phyloP scores from a whole-genome alignment of 139 green algal species.

The Chlamydomonas schloesseri region DNA sequence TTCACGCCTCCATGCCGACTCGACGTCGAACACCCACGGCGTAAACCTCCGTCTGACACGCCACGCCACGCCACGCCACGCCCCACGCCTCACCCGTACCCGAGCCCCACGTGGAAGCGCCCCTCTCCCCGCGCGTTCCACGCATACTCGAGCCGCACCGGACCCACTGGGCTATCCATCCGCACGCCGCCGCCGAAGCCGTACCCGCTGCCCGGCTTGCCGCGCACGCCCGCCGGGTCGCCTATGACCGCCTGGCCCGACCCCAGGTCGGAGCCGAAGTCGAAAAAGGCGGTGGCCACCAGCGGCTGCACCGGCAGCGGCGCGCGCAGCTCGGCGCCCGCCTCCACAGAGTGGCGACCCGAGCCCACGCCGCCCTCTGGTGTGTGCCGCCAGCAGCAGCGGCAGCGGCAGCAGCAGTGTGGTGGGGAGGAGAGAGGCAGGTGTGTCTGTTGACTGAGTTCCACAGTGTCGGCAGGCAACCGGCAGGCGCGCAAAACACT shows the following conservation, averaged over 20 bases:
- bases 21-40: too few species aligned
- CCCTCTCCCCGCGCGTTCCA: constrained; percentile 84
- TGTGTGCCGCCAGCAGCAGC: too few species aligned
- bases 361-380: constrained; percentile 93
- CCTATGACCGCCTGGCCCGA: constrained; percentile 89
- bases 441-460: too few species aligned
- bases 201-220: constrained; percentile 77
- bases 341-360: constrained; percentile 85
- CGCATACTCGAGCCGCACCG: constrained; percentile 96
- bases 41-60: too few species aligned
- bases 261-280: constrained; percentile 93
- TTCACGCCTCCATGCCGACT: too few species aligned
- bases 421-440: not conserved
- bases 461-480: too few species aligned
- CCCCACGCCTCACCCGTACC: constrained; percentile 59
- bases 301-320: constrained; percentile 75
- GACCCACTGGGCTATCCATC: constrained; percentile 92
- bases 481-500: too few species aligned
- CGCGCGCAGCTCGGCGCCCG: constrained; percentile 84
- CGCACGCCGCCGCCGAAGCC: constrained; percentile 90
- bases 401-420: not conserved
- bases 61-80: too few species aligned
- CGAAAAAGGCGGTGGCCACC: constrained; percentile 87
- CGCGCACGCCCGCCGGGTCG: constrained; percentile 81
- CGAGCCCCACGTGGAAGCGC: constrained; percentile 96